Base-by-base conservation (phyloP, 2,329 filamentous ascomycete species). In the Penicillium thymicola region DNA sequence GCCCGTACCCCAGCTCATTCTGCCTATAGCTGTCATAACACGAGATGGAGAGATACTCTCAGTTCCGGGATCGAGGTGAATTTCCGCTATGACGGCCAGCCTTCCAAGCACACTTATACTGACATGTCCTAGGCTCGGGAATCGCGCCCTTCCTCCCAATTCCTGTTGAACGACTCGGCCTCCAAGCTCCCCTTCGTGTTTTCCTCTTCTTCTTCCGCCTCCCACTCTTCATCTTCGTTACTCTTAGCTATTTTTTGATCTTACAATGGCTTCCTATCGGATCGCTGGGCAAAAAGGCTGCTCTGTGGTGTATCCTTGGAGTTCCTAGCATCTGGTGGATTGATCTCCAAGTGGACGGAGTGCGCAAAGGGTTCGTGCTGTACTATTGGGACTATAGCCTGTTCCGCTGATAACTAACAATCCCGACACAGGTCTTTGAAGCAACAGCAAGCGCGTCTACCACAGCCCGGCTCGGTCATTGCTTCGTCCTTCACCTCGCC, bases 251-350 rank as follows among this genome's bases (percentile, higher is more conserved):
- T 77, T 94, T 97, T 72, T 71, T 89, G 58, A 67, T 96, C 59
- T 82, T 97, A 51, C 90, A 93, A 77, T 89, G 88, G 82, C 83
- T 96, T 14, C 92, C 92, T 0, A 80, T 89, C 10, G 85, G 85
- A 1, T 81, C 82, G 9, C 69, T 86, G 34, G 76, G 86, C 42
- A 91, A 91, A 69, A 97, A 97, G 76, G 85, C 89, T 13, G 85
- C 91, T 47, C 78, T 97, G 51, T 97, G 94, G 93, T 83, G 86
- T 59, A 84, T 97, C 63, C 84, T 99, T 65, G 89, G 86, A 37
- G 89, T 96, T 57, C 91, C 92, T 0, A 93, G 94, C 28, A 90
- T 99, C 56, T 97, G 92, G 92, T 97, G 93, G 93, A 88, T 97
- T 55, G 94, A 99, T 75, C 80, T 99, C n/a, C 93, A 97, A 74